Base-by-base conservation (phyloP, 2,329 filamentous ascomycete species). In the Thielaviopsis musarum region DNA sequence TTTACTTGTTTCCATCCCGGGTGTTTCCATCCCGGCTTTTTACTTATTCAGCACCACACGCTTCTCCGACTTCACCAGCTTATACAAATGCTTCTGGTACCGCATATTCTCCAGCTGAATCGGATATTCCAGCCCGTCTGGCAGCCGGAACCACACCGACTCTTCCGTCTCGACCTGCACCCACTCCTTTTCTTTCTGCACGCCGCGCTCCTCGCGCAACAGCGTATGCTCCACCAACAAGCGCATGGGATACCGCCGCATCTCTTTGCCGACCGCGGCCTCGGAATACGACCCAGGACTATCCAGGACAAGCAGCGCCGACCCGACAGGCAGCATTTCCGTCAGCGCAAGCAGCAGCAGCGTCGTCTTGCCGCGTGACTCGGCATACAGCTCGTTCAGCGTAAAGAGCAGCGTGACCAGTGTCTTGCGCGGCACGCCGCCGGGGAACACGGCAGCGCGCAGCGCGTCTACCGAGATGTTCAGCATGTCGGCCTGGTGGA, bases 271-370 rank as follows among this genome's bases (percentile, higher is more conserved):
- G 0, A 96, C 70, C 0, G 80, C 80, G 3, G 94, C 79, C 60
- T 90, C 88, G 0, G 91, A 93, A 70, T 97, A 97, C 70, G 86
- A 94, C 0, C 93, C 93, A 0, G 93, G 89, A 65, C 89, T 95
- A 69, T 98, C 91, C 3, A 96, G 84, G 2, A 97, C 87, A 0
- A 97, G 78, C 1, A 97, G 73, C 48, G 91, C 70, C 1, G 88
- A 81, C 0, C 82, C 84, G 0, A 74, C 62, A 0, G 75, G 71
- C 2, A 87, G 68, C 0, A 72, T 64, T 1, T 79, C 73, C 0
- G 86, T 88, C 19, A 96, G 72, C 0, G 74, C 74, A 3, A 89
- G 77, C 0, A 98, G 75, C 64, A 97, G 84, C 3, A 75, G 74
- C 0, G 91, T 95, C 0, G 91, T 89, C 65, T 83, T 81, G 2